phyloP scores from a whole-genome alignment of 345 rosid genomes.

The Eucalyptus cladocalyx region DNA sequence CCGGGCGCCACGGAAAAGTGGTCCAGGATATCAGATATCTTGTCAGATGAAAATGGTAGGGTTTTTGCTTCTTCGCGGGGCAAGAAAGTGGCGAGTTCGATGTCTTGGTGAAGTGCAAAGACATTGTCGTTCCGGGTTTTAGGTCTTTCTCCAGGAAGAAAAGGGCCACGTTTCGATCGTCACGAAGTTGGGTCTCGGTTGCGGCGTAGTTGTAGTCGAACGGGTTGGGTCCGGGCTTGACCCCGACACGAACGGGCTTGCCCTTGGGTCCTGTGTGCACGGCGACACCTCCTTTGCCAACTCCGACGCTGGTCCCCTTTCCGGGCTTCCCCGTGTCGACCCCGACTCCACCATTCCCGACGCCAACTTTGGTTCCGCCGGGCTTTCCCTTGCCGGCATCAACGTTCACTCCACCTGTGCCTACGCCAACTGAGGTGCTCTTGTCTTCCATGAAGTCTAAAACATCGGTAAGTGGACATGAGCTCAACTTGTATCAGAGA shows the following conservation, averaged over 20 bases:
- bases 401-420: constrained; percentile 53
- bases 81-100: constrained; percentile 38
- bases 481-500: background rate
- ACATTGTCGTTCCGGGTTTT: constrained; percentile 38
- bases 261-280: constrained; percentile 53
- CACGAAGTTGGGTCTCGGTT: constrained; percentile 48
- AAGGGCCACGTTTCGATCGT: constrained; percentile 42
- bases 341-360: constrained; percentile 2
- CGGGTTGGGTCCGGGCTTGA: constrained; percentile 24
- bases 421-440: constrained; percentile 38
- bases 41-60: constrained; percentile 57
- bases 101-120: constrained; percentile 38
- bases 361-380: constrained; percentile 36
- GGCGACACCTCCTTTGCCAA: constrained; percentile 70
- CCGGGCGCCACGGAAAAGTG: constrained; percentile 40
- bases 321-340: constrained; percentile 1
- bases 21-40: constrained; percentile 36
- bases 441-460: constrained; percentile 49
- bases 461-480: background rate
- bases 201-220: constrained; percentile 30
- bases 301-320: constrained; percentile 44
- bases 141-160: constrained; percentile 85
- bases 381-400: constrained; percentile 39
- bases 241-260: constrained; percentile 50
- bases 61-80: constrained; percentile 51